Evolutionary conservation across 108 stramenopile species (phyloP).

Genomic region (Stephanodiscus triporus): DNA sequence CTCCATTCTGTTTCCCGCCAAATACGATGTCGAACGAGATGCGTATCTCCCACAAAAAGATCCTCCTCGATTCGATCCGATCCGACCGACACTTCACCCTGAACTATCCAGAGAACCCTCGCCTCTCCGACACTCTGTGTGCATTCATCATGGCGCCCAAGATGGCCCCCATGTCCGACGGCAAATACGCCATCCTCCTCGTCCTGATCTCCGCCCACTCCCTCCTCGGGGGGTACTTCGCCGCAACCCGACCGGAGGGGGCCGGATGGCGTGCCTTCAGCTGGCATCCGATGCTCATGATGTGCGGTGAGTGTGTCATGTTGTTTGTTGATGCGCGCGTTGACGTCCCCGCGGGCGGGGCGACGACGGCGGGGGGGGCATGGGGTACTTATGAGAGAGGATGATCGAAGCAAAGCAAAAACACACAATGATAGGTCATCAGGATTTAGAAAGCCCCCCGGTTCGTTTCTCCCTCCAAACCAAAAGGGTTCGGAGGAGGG

Average conservation of each 20-base stretch:
- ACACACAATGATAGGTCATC: slow-evolving; percentile 38
- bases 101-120: too few relatives aligned
- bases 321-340: not conserved
- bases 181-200: slow-evolving; percentile 30
- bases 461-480: not conserved
- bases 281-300: slow-evolving; percentile 87
- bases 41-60: not conserved
- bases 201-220: slow-evolving; percentile 27
- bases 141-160: slow-evolving; percentile 42
- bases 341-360: too few relatives aligned
- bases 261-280: slow-evolving; percentile 74
- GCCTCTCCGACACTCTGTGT: too few relatives aligned
- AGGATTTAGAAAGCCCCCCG: not conserved
- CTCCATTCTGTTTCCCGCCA: too few relatives aligned
- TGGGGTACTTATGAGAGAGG: too few relatives aligned
- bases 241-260: slow-evolving; percentile 60
- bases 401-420: slow-evolving; percentile 13
- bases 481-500: slow-evolving; percentile 24
- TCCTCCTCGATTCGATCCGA: too few relatives aligned
- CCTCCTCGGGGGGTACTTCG: slow-evolving; percentile 42
- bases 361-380: too few relatives aligned
- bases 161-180: slow-evolving; percentile 32
- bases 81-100: too few relatives aligned
- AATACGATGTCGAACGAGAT: too few relatives aligned
- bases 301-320: slow-evolving; percentile 30